Evolutionary conservation across 495 filamentous ascomycete species (phyloP), one percentile per base, ranked within the genome.

Genomic region (Daldinia loculata): DNA sequence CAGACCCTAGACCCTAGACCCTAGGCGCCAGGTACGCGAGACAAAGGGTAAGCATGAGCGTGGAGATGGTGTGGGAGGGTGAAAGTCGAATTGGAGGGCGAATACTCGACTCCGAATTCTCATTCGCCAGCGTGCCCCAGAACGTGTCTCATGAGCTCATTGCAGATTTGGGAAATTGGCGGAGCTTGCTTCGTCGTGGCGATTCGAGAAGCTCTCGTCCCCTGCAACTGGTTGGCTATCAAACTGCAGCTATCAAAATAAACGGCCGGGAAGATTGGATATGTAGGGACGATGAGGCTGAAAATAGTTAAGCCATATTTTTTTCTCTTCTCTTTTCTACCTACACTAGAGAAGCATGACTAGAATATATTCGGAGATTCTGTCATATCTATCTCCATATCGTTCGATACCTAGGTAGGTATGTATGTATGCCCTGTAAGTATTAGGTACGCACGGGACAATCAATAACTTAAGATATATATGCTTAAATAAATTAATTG

Each of bases 21-120:
- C 70, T 73, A 69, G 70, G 56, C 70, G 70, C 61, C 70, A 73
- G 70, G 70, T 73, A 73, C 70, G 70, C 66, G 66, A 73, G 70
- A 73, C 70, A 38, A 69, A 56, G 61, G 66, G 61, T 73, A 69
- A 73, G 66, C 70, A 66, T 56, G 27, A 62, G 43, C 60, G 61
- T 68, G 50, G 66, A 69, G 70, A 66, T 68, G 70, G 70, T 68
- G 43, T 48, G 43, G 43, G 43, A 30, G 50, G 67, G 57, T 60
- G 70, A 36, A 55, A 43, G 52, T 41, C 65, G 56, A 69, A 69
- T 65, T 66, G 65, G 65, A 59, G 60, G 36, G 65, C 41, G 24
- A 52, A 59, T 27, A 45, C 12, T 27, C 34, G 34, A 73, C 41
- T 51, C 41, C 55, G 52, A 39, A 22, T 38, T 73, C 56, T 69